Evolutionary conservation across 2,329 filamentous ascomycete species (phyloP), one percentile per base, ranked within the genome.

Genomic region (Trematosphaeria pertusa): DNA sequence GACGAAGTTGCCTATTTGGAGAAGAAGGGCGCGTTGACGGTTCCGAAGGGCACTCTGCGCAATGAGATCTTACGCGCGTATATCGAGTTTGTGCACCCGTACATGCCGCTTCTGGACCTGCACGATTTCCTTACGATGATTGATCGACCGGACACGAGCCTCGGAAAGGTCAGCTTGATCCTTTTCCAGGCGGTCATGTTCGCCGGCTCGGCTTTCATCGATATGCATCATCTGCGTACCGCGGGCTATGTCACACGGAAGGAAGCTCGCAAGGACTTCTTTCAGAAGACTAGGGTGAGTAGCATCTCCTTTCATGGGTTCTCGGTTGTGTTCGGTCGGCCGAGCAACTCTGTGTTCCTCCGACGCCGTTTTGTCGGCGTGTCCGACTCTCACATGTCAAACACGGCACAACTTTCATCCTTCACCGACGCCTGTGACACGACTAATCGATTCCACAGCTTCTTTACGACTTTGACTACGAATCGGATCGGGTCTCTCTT

Each of bases 181-280:
- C 77, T 97, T 2, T 97, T 96, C 72, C 93, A 97, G 67, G 89
- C 92, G 9, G 87, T 96, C 63, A 96, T 97, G 90, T 97, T 97
- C 69, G 87, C 91, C 1, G 91, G 89, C 1, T 89, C 89, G 2
- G 91, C 92, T 0, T 96, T 94, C 68, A 87, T 96, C 46, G 90
- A 94, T 60, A 87, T 91, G 75, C 83, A 87, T 46, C 80, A 86
- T 64, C 78, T 97, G 36, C 84, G 83, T 26, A 83, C 87, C 38
- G 90, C 88, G 17, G 93, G 93, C 2, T 96, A 90, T 65, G 72
- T 81, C 6, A 87, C 82, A 17, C 81, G 92, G 36, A 93, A 94
- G 73, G 85, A 85, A 47, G 92, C 93, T 8, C 83, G 93, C 54
- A 94, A 92, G 66, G 84, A 87, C 8, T 96, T 96, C 69, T 97